Percentiles rank a stretch among this genome's conserved stretches.
Evolutionary conservation across 139 green algal genomes (phyloP).

Genomic region (Tetraselmis striata): DNA sequence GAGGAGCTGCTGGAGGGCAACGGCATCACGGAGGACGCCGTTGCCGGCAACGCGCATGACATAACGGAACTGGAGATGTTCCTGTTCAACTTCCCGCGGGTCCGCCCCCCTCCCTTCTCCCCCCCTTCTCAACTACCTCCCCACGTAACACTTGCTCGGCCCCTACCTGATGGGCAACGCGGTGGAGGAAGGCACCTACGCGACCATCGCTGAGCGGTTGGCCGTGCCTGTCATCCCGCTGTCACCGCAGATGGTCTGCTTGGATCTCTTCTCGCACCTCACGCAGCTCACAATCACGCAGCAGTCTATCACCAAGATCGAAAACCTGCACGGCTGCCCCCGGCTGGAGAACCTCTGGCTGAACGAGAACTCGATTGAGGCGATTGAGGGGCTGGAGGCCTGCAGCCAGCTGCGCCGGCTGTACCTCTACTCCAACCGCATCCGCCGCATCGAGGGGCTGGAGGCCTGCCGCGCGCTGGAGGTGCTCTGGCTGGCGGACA

Average conservation of each 20-base stretch:
- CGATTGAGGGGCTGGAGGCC: constrained; percentile 29
- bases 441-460: constrained; percentile 42
- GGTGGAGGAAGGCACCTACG: no score
- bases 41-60: not conserved
- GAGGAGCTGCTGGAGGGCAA: constrained; percentile 8
- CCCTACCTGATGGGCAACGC: no score
- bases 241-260: constrained; percentile 23
- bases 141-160: not conserved
- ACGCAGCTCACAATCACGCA: constrained; percentile 20
- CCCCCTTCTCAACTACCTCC: not conserved
- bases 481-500: constrained; percentile 67
- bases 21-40: constrained; percentile 10
- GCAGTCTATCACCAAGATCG: constrained; percentile 51
- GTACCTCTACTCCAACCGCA: constrained; percentile 63
- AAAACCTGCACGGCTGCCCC: constrained; percentile 37
- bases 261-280: constrained; percentile 34
- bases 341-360: constrained; percentile 60
- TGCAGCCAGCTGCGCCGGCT: constrained; percentile 31
- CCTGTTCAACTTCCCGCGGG: constrained; percentile 48
- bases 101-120: not conserved
- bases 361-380: constrained; percentile 48
- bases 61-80: constrained; percentile 62
- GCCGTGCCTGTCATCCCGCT: not conserved
- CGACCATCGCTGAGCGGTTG: no score
- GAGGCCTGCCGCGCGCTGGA: constrained; percentile 13